A percentile compares a stretch with the other conserved stretches of the same genome.
phyloP scores from a whole-genome alignment of 2,329 filamentous ascomycete genomes.

The Cercospora sp. region DNA sequence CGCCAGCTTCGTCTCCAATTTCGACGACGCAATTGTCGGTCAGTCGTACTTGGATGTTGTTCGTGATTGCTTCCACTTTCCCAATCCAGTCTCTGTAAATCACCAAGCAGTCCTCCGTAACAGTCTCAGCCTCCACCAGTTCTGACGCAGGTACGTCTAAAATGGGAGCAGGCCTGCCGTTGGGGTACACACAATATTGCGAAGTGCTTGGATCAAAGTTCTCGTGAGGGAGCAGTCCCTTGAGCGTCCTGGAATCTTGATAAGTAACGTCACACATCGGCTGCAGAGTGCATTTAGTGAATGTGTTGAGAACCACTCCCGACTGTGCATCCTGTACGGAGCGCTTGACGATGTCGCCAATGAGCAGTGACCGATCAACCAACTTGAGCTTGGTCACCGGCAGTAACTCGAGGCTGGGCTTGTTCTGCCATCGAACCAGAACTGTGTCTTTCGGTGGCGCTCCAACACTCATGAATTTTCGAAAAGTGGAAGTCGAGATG shows the following conservation, averaged over 20 bases:
- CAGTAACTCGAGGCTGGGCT: constrained; percentile 46
- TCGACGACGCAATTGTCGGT: constrained; percentile 57
- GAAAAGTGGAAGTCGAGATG: constrained; percentile 41
- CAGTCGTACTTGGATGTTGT: constrained; percentile 54
- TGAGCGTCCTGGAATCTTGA: constrained; percentile 23
- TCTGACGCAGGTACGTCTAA: constrained; percentile 37
- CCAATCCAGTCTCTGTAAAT: constrained; percentile 60
- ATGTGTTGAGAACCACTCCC: constrained; percentile 56
- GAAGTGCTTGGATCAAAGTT: constrained; percentile 16
- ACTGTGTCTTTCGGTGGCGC: constrained; percentile 56
- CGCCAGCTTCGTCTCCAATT: constrained; percentile 47
- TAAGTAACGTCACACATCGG: constrained; percentile 36
- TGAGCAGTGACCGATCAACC: constrained; percentile 55
- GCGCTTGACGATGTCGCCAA: constrained; percentile 59
- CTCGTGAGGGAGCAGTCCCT: constrained; percentile 30
- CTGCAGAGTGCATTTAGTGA: constrained; percentile 49
- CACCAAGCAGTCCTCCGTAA: constrained; percentile 54
- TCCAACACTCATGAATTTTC: constrained; percentile 46
- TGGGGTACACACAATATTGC: constrained; percentile 22
- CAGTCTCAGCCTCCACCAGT: constrained; percentile 37
- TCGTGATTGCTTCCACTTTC: constrained; percentile 51
- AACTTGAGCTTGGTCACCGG: constrained; percentile 50
- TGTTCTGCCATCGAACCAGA: constrained; percentile 52
- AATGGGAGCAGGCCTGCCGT: constrained; percentile 26
- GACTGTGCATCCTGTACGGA: constrained; percentile 52